phyloP scores from a whole-genome alignment of 176 grass and related monocot species.

The Leersia perrieri region DNA sequence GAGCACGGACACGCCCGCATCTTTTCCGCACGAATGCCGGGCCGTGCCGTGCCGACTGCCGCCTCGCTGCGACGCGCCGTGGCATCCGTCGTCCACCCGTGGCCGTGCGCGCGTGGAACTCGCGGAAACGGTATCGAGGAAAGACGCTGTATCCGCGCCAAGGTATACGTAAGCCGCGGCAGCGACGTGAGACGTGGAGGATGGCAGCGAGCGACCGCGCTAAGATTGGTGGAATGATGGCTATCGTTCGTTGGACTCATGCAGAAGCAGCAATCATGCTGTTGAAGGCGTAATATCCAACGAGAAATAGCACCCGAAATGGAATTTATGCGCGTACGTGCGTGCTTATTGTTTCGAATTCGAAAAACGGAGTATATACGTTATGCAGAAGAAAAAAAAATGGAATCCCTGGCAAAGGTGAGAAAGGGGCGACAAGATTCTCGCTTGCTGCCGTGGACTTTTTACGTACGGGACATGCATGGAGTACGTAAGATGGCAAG shows the following conservation, averaged over 20 bases:
- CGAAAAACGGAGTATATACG: background rate
- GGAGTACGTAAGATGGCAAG: background rate
- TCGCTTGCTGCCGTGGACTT: slow-evolving; percentile 8
- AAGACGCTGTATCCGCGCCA: background rate
- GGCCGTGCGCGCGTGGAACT: background rate
- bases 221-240: slow-evolving; percentile 13
- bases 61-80: background rate
- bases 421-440: slow-evolving; percentile 10
- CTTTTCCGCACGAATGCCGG: background rate
- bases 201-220: background rate
- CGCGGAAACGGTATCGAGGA: background rate
- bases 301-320: background rate
- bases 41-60: background rate
- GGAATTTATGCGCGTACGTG: background rate
- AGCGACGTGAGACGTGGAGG: slow-evolving; percentile 11
- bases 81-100: background rate
- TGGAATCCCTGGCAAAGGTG: background rate
- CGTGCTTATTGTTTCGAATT: background rate
- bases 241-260: background rate
- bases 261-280: background rate
- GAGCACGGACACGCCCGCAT: background rate
- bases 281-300: background rate
- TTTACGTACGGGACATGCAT: background rate
- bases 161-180: background rate
- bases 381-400: too few species aligned